These are phyloP conservation scores for Iodosphaeria phyllophila DNA, from an alignment of 2,329 filamentous ascomycete species.

Conservation along the genomic window DNA sequence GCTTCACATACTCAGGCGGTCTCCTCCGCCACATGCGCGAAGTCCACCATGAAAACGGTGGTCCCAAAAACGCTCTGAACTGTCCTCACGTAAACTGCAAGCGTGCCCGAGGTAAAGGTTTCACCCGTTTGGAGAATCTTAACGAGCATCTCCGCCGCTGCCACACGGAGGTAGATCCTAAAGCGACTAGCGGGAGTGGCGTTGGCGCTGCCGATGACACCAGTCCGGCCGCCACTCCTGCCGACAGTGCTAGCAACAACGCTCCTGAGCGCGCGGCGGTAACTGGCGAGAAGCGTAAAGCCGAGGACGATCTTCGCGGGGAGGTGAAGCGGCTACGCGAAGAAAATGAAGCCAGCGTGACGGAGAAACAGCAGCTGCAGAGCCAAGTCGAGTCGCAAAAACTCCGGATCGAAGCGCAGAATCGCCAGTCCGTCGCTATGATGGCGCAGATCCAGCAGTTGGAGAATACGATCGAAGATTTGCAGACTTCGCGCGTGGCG, in stretches of 20 bases:
- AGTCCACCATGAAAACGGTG: constrained; percentile 79
- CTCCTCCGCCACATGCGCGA: constrained; percentile 81
- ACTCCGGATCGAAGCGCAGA: constrained; percentile 13
- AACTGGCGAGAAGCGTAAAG: constrained; percentile 29
- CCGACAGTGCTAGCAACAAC: constrained; percentile 16
- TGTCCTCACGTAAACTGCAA: constrained; percentile 82
- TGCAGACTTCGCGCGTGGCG: no score
- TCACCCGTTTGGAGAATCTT: constrained; percentile 83
- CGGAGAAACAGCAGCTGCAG: constrained; percentile 21
- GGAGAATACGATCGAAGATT: constrained; percentile 13
- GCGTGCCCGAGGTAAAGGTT: constrained; percentile 71
- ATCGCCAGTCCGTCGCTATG: constrained; percentile 18
- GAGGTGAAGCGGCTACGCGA: constrained; percentile 48
- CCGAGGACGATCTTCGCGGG: constrained; percentile 31
- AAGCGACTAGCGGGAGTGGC: constrained; percentile 9
- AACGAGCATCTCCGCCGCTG: constrained; percentile 84
- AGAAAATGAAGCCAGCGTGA: constrained; percentile 47
- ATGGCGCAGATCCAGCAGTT: constrained; percentile 28
- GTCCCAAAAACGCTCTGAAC: constrained; percentile 70
- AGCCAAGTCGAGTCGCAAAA: constrained; percentile 28
- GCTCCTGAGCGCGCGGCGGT: constrained; percentile 4
- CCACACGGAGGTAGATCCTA: constrained; percentile 38
- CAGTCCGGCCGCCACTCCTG: no score
- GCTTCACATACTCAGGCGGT: constrained; percentile 89
- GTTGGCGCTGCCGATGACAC: constrained; percentile 17